Evolutionary conservation across 169 alveolate species (phyloP).

Genomic region (Cryptosporidium sp.): DNA sequence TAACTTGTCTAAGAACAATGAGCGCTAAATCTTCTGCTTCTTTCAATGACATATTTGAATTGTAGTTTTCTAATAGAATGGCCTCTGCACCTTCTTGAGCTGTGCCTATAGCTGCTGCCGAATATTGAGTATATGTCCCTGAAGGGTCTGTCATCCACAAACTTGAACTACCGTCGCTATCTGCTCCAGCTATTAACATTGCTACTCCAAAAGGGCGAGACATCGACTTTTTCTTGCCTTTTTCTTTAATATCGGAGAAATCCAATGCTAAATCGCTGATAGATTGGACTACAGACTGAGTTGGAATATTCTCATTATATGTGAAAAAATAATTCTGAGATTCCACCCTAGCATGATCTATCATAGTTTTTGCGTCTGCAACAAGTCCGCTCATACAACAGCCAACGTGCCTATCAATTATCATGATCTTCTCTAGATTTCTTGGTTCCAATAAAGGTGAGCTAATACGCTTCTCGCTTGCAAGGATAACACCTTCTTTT

Average conservation of each 20-base stretch:
- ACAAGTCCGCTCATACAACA: slow-evolving; percentile 98
- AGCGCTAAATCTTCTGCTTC: slow-evolving; percentile 96
- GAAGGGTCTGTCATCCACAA: slow-evolving; percentile 97
- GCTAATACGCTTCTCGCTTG: slow-evolving; percentile 94
- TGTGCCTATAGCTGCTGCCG: slow-evolving; percentile 98
- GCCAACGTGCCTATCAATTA: slow-evolving; percentile 95
- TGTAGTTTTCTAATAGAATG: slow-evolving; percentile 94
- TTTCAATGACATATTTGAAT: slow-evolving; percentile 89
- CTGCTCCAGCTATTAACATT: slow-evolving; percentile 96
- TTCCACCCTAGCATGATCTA: slow-evolving; percentile 98
- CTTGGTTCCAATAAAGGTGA: slow-evolving; percentile 92
- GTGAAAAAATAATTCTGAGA: slow-evolving; percentile 95
- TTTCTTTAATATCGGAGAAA: slow-evolving; percentile 90
- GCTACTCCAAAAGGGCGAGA: slow-evolving; percentile 99
- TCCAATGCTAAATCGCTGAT: slow-evolving; percentile 96
- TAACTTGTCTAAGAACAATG: slow-evolving; percentile 95
- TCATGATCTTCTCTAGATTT: slow-evolving; percentile 93
- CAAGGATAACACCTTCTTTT: slow-evolving; percentile 96
- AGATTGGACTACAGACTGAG: slow-evolving; percentile 90
- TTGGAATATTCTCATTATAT: slow-evolving; percentile 94
- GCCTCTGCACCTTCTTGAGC: slow-evolving; percentile 96
- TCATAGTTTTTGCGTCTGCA: slow-evolving; percentile 97
- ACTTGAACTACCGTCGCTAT: slow-evolving; percentile 93
- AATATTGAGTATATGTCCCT: slow-evolving; percentile 95
- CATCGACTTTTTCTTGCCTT: slow-evolving; percentile 88